Base-by-base conservation (phyloP, 1,284 basidiomycete species). In the Volvariella surrecta region DNA sequence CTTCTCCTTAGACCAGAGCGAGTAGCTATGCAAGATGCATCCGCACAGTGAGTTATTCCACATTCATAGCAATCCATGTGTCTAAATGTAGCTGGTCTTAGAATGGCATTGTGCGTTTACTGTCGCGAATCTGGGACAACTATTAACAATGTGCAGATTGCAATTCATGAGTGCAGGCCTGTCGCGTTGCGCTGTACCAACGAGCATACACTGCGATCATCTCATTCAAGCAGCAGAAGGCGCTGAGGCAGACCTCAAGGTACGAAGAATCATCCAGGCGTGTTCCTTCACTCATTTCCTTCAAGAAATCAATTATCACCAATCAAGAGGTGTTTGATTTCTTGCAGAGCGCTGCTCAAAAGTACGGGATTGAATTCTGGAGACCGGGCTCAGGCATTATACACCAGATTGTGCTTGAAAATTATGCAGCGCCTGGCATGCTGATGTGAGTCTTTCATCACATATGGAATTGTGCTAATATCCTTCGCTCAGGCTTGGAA, bases 141-240 rank as follows among this genome's bases (percentile, higher is more conserved):
- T 28, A 28, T 28, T 28, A 28, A 28, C 11, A 11, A 11, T 30
- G 10, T 30, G 22, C 48, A 86, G 96, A 46, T 68, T 99, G 48
- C 96, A 99, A 67, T 99, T 99, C 66, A 98, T 98, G 90, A 97
- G 95, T 46, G 95, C 94, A 45, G 92, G 91, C 39, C 79, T 98
- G 42, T 68, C 81, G 32, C 75, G 75, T 50, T 89, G 86, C 54
- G 88, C 91, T 22, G 95, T 99, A 6, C 85, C 86, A 31, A 76
- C 82, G 4, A 74, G 88, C 69, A 76, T 97, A 63, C 96, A 99
- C 66, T 99, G 96, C 59, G 96, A 99, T 62, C 96, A 99, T 68
- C 75, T 98, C 37, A 96, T 94, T 46, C 89, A 92, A 62, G 91
- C 91, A n/a, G 73, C 72, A 28, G 74, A 83, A 48, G 93, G 93